Base-by-base conservation (phyloP, 768 basidiomycete species). In the Multifurca ochricompacta region DNA sequence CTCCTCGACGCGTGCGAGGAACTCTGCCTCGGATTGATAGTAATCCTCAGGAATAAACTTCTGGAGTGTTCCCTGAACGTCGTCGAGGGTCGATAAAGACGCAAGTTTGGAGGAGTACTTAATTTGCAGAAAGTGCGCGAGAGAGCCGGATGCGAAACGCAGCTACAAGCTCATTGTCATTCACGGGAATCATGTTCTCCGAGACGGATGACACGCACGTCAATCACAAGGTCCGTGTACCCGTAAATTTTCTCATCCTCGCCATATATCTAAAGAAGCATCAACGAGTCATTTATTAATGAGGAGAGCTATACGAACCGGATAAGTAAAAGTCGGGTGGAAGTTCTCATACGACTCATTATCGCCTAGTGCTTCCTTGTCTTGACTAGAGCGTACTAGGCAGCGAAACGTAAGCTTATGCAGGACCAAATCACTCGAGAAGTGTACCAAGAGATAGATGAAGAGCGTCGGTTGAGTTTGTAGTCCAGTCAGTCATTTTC, bases 171-270 rank as follows among this genome's bases (percentile, higher is more conserved):
- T 14, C 25, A n/a, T 1, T 8, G 60, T 52, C 16, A 49, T 27
- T 31, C 13, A 49, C 6, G 45, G 9, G 18, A 36, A 23, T 44
- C 30, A 51, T 30, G 30, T 28, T 19, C 16, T 30, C 18, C 7
- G 32, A 56, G 27, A 43, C 19, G 23, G 43, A 70, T 83, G 58
- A 32, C 34, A 34, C 56, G 50, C 65, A 96, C 93, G 66, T 95
- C 82, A 62, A 98, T 85, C 25, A 77, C 67, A 31, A 99, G 76
- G 64, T 85, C 85, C 58, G 82, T 78, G 70, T 96, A 98, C 2
- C 95, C 95, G 67, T 95, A 97, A 52, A 98, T 85, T 71, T 85
- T 93, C 71, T 99, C 93, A 49, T 95, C 88, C 63, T 97, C 91
- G 48, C 95, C 95, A 65, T 83, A 97, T 64, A 99, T 93, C 89